Conservation (phyloP, 2,329 filamentous ascomycete genomes). For the Neofusicoccum laricinum region DNA sequence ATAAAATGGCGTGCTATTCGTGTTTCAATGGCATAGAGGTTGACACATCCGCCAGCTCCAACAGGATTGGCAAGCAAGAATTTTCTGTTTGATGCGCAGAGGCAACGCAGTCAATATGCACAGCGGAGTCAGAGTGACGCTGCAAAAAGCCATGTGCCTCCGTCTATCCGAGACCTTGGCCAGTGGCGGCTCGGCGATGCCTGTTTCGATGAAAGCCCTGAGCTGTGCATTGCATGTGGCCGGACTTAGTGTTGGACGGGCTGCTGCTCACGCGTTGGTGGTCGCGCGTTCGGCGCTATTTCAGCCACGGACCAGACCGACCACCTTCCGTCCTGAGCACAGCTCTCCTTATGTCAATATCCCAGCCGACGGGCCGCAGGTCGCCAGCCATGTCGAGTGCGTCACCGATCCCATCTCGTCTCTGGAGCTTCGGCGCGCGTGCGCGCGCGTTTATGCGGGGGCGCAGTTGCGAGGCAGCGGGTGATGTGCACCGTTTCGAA, state of each 20-base stretch:
- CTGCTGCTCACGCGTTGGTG: conserved; percentile 13
- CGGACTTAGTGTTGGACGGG: conserved; percentile 1
- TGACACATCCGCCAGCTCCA: neutral
- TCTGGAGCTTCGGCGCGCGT: neutral
- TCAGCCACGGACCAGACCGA: conserved; percentile 9
- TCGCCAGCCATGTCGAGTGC: neutral
- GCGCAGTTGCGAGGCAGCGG: neutral
- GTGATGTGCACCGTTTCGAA: neutral
- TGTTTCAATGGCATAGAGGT: neutral
- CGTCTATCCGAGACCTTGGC: conserved; percentile 13
- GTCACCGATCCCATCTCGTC: conserved; percentile 10
- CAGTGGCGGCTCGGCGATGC: conserved; percentile 13
- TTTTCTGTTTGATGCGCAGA: conserved; percentile 8
- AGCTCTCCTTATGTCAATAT: neutral
- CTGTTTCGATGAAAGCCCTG: conserved; percentile 4
- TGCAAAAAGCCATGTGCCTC: conserved; percentile 10
- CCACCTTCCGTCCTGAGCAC: conserved; percentile 17
- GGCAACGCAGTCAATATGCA: neutral
- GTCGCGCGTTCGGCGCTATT: conserved; percentile 16
- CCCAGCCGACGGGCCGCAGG: neutral
- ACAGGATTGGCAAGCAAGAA: conserved; percentile 2
- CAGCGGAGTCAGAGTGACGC: conserved; percentile 14
- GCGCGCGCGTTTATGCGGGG: neutral
- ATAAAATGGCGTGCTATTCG: conserved; percentile 7
- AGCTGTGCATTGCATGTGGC: conserved; percentile 14